These are phyloP conservation scores for Hylodesmum podocarpum DNA, from an alignment of 306 rosid species.

Conservation along the genomic window DNA sequence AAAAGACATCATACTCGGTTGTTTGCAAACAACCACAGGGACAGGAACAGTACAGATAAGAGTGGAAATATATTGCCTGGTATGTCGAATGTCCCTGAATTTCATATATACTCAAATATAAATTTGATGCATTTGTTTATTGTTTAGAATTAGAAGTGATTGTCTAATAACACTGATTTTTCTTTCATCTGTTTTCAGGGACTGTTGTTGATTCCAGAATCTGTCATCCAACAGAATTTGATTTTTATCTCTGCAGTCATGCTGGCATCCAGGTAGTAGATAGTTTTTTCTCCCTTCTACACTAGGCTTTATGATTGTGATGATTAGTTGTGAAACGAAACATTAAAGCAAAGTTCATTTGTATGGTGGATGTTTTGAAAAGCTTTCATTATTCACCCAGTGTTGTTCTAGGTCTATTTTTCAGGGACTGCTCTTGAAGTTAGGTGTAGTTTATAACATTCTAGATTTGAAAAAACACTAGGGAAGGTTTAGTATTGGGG, in stretches of 20 bases:
- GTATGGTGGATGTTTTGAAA: neutral
- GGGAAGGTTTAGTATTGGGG: neutral
- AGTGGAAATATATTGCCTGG: conserved; percentile 97
- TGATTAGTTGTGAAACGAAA: neutral
- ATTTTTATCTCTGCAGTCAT: conserved; percentile 90
- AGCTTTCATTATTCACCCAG: neutral
- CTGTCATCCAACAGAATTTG: conserved; percentile 96
- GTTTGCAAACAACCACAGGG: conserved; percentile 78
- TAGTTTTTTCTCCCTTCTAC: neutral
- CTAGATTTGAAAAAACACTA: neutral
- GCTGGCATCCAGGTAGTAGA: conserved; percentile 85
- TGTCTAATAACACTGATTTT: neutral
- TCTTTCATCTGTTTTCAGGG: conserved; percentile 45
- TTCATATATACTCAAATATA: neutral
- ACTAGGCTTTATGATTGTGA: neutral
- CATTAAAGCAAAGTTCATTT: neutral
- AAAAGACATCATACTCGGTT: conserved; percentile 92
- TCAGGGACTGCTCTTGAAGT: neutral
- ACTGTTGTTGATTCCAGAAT: conserved; percentile 93
- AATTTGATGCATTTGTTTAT: neutral
- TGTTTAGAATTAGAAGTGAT: neutral
- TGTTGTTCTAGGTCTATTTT: neutral
- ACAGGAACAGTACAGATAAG: conserved; percentile 72
- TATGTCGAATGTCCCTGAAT: conserved; percentile 14
- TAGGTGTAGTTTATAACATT: neutral